Evolutionary conservation across 768 basidiomycete species (phyloP), one percentile per base, ranked within the genome.

Genomic region (Phlegmacium glaucopus): DNA sequence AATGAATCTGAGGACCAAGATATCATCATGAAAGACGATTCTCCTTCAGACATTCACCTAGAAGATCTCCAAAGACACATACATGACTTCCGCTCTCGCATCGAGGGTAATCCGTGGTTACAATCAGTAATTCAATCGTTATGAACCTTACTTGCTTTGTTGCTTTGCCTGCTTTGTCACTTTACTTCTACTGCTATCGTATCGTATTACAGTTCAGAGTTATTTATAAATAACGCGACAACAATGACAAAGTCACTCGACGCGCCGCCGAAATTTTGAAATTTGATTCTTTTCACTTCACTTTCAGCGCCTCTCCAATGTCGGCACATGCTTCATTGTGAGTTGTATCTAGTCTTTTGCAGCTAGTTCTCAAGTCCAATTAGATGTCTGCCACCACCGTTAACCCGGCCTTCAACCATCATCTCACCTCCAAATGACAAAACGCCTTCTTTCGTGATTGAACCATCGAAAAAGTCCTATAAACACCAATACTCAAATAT

Each of bases 21-120:
- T 54, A 62, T 71, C 9, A 57, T 65, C 15, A 78, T 80, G 76
- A 62, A 58, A 5, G 70, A 66, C 29, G 61, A 62, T 18, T 48
- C 47, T 13, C 57, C 63, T 42, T 47, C 66, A 6, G 75, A 79
- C 51, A 62, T 60, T 3, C 72, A 84, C 57, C 57, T 85, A 27
- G 72, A 64, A 41, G 67, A 72, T 38, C 61, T 98, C 47, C 79
- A 76, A 54, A 69, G 69, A 48, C 83, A 81, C 53, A 77, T 90
- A 10, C 80, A 82, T 12, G 68, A 78, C 53, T 88, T 82, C 64
- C 78, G 72, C 51, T 76, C 83, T 7, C 75, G 74, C 44, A 80
- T 97, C 37, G 87, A 94, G 58, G 73, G 66, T 22, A 97, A 94
- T 55, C 61, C 75, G 2, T 97, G 94, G 94, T 67, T 88, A 42